phyloP scores from a whole-genome alignment of 177 flowering plant genomes.

The Vitis hybrid region DNA sequence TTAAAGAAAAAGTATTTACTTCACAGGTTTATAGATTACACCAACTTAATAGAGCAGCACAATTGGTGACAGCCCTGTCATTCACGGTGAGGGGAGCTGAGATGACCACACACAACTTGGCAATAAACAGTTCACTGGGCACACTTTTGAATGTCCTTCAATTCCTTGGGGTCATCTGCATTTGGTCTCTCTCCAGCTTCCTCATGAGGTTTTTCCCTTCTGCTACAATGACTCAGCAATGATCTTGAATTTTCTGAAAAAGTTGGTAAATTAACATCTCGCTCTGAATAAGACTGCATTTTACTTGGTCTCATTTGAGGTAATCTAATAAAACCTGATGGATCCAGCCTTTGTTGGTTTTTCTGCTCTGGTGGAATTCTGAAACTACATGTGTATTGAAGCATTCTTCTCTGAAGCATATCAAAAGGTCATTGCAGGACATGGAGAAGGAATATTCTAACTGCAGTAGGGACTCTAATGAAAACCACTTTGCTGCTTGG shows the following conservation, averaged over 20 bases:
- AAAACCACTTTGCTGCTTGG: not conserved
- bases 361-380: constrained; percentile 5
- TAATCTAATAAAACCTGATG: not conserved
- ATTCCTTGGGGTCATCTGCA: constrained; percentile 84
- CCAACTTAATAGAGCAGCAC: constrained; percentile 95
- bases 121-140: constrained; percentile 78
- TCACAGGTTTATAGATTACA: constrained; percentile 88
- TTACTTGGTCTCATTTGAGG: not conserved
- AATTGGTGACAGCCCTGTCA: constrained; percentile 91
- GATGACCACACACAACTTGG: constrained; percentile 78
- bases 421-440: not conserved
- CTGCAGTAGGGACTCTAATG: not conserved
- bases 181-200: constrained; percentile 96
- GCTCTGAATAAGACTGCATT: not conserved
- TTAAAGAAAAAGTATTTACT: not conserved
- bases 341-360: not conserved
- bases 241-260: constrained; percentile 15
- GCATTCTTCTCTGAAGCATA: not conserved
- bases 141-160: constrained; percentile 86
- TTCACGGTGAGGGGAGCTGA: constrained; percentile 94
- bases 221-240: constrained; percentile 31
- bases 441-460: not conserved
- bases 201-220: constrained; percentile 76
- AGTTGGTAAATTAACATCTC: not conserved
- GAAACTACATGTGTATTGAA: not conserved